phyloP scores from a whole-genome alignment of 345 rosid genomes.

The Cochlearia excelsa region DNA sequence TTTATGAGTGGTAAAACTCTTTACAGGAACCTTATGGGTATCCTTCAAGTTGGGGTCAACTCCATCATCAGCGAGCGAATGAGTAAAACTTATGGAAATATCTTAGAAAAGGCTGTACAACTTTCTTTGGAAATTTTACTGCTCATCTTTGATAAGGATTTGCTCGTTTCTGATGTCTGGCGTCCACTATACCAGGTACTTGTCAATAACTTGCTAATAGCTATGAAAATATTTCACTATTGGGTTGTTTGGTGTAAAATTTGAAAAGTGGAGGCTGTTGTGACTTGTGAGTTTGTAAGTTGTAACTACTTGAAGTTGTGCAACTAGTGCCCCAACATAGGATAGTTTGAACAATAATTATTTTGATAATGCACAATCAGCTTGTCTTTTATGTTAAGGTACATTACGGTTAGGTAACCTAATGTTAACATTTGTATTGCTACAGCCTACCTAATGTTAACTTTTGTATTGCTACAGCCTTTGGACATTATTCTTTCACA shows the following conservation, averaged over 20 bases:
- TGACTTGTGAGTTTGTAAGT: constrained; percentile 4
- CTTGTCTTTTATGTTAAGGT: constrained; percentile 7
- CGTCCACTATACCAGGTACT: constrained; percentile 87
- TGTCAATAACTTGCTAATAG: neutral
- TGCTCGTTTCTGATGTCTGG: constrained; percentile 79
- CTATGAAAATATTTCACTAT: neutral
- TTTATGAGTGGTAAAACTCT: constrained; percentile 97
- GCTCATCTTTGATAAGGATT: constrained; percentile 79
- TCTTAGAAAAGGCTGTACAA: constrained; percentile 85
- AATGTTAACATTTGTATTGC: constrained; percentile 25
- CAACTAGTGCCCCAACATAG: neutral
- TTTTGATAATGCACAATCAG: constrained; percentile 7
- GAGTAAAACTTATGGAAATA: constrained; percentile 70
- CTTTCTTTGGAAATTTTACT: constrained; percentile 79
- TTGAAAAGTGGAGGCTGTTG: constrained; percentile 18
- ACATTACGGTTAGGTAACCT: constrained; percentile 6
- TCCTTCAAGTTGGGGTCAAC: constrained; percentile 81
- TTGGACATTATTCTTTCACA: constrained; percentile 89
- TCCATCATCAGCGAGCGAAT: constrained; percentile 67
- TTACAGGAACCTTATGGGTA: constrained; percentile 79
- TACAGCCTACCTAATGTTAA: constrained; percentile 54
- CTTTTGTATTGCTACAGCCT: constrained; percentile 56
- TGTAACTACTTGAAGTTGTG: neutral
- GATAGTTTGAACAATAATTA: neutral
- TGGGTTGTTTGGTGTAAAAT: constrained; percentile 12